Conservation (phyloP, 163 green algal genomes). For the Volvox carteri region DNA sequence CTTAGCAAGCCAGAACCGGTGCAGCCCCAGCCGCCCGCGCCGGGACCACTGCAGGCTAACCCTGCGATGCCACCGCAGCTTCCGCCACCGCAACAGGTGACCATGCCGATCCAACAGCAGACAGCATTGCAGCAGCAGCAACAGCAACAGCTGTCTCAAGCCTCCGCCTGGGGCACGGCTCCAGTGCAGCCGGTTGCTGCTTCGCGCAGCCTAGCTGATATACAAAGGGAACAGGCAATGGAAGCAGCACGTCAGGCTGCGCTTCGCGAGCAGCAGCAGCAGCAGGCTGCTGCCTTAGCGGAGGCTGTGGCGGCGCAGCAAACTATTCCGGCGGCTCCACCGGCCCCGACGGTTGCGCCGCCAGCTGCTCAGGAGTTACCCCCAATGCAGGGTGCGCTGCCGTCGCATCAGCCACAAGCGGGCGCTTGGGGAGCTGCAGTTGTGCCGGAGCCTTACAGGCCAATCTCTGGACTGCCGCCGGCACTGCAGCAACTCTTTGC, state of each 20-base stretch:
- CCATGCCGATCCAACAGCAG: slow-evolving; percentile 48
- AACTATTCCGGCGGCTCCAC: not conserved
- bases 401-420: slow-evolving; percentile 1
- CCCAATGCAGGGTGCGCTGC: slow-evolving; percentile 3
- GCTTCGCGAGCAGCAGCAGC: slow-evolving; percentile 38
- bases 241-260: slow-evolving; percentile 31
- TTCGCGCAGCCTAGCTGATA: slow-evolving; percentile 43
- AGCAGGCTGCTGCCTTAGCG: slow-evolving; percentile 23
- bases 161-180: slow-evolving; percentile 11
- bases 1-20: not conserved
- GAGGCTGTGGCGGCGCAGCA: not conserved
- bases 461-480: slow-evolving; percentile 6
- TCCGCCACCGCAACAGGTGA: slow-evolving; percentile 32
- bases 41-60: slow-evolving; percentile 56
- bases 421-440: not conserved
- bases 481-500: slow-evolving; percentile 55
- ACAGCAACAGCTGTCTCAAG: slow-evolving; percentile 31
- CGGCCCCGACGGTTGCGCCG: not conserved
- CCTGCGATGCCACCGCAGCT: slow-evolving; percentile 45
- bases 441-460: not conserved
- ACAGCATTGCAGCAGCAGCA: slow-evolving; percentile 56
- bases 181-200: not conserved
- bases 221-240: slow-evolving; percentile 57
- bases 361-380: not conserved
- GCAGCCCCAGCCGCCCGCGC: slow-evolving; percentile 37